Percentiles rank a stretch among this genome's conserved stretches.
phyloP scores from a whole-genome alignment of 148 eudicot species.

The Tetragonia tetragonoides region DNA sequence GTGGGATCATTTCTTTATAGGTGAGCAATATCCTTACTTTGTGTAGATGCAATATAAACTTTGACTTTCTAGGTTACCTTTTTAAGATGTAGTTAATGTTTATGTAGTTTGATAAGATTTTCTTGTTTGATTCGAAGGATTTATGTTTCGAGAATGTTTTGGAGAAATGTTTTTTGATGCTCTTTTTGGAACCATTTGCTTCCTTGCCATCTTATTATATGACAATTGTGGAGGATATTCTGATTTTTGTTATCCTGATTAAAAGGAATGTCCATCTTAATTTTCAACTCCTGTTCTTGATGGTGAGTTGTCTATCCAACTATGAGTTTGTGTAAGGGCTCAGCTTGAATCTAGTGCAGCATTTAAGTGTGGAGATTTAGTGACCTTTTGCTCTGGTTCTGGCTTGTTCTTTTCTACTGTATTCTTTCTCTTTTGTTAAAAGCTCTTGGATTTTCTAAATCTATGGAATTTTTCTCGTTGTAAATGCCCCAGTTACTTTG shows the following conservation, averaged over 20 bases:
- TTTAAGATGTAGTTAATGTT: neutral
- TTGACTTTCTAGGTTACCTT: too few relatives aligned
- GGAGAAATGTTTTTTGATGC: neutral
- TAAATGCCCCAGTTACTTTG: too few relatives aligned
- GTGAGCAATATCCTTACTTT: neutral
- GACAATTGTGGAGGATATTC: neutral
- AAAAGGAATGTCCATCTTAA: neutral
- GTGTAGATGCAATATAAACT: too few relatives aligned
- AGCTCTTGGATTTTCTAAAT: neutral
- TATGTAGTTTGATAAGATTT: neutral
- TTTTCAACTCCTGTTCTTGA: too few relatives aligned
- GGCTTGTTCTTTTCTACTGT: too few relatives aligned
- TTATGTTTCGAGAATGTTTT: neutral
- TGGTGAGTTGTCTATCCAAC: too few relatives aligned
- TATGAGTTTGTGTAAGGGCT: too few relatives aligned
- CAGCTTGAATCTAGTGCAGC: too few relatives aligned
- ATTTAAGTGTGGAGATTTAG: too few relatives aligned
- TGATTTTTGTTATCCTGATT: too few relatives aligned
- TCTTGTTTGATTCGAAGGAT: neutral
- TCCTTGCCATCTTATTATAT: neutral
- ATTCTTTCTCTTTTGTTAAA: neutral
- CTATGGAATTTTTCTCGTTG: neutral
- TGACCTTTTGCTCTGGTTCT: neutral
- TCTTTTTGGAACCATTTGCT: neutral
- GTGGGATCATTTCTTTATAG: neutral